Percentiles rank a stretch among this genome's conserved stretches.
phyloP scores from a whole-genome alignment of 306 rosid genomes.

The Inga leiocalycina region DNA sequence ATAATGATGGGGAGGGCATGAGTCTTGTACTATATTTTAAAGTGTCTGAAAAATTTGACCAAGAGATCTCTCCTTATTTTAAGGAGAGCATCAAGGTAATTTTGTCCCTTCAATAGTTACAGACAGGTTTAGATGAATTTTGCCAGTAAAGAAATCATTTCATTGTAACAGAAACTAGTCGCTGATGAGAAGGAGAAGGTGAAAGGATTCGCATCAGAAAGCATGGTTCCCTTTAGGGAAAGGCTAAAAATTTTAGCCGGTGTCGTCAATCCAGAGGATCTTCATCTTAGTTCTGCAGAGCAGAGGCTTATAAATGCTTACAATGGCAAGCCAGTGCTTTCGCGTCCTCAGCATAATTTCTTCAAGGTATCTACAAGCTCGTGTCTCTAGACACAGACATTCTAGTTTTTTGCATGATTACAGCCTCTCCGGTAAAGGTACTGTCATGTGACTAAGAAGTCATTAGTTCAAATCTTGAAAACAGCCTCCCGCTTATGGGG shows the following conservation, averaged over 20 bases:
- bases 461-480: no score
- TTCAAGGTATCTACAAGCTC: slow-evolving; percentile 46
- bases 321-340: slow-evolving; percentile 81
- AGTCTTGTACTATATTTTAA: slow-evolving; percentile 75
- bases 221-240: slow-evolving; percentile 67
- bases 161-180: slow-evolving; percentile 50
- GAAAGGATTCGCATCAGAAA: slow-evolving; percentile 62
- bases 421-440: no score
- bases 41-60: slow-evolving; percentile 58
- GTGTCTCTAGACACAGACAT: neutral
- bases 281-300: slow-evolving; percentile 58
- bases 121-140: neutral
- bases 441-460: no score
- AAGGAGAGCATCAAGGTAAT: slow-evolving; percentile 67
- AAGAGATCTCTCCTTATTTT: slow-evolving; percentile 52
- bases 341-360: slow-evolving; percentile 83
- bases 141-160: neutral
- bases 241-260: slow-evolving; percentile 74
- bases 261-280: slow-evolving; percentile 74
- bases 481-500: neutral
- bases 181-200: slow-evolving; percentile 70
- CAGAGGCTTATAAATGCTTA: slow-evolving; percentile 61
- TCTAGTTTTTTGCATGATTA: slow-evolving; percentile 7
- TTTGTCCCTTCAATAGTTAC: neutral
- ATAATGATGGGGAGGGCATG: slow-evolving; percentile 74